A percentile compares a stretch with the other conserved stretches of the same genome.
Conservation (phyloP, 192 early-diverging fungal genomes). For the Allomyces macrogynus region DNA sequence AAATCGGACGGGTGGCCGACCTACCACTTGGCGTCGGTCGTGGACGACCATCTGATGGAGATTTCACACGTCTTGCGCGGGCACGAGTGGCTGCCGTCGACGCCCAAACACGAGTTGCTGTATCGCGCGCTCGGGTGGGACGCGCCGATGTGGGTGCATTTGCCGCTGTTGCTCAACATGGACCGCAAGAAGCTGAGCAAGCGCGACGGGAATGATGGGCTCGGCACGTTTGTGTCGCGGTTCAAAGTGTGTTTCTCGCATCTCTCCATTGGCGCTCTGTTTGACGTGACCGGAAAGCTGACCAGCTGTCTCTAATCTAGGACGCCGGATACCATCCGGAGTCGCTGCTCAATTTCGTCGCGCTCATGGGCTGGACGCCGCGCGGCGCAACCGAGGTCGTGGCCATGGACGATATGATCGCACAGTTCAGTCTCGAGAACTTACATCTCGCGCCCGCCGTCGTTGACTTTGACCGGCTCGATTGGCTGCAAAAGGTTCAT, state of each 20-base stretch:
- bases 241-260: constrained; percentile 23
- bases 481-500: not conserved
- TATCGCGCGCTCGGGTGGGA: constrained; percentile 66
- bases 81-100: constrained; percentile 88
- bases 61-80: constrained; percentile 85
- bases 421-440: not conserved
- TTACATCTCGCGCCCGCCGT: not conserved
- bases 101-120: constrained; percentile 73
- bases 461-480: not conserved
- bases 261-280: not conserved
- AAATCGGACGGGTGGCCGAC: constrained; percentile 86
- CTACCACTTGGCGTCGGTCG: constrained; percentile 87
- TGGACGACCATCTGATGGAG: constrained; percentile 77
- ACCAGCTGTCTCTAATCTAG: constrained; percentile 6
- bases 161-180: constrained; percentile 67
- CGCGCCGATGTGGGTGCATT: constrained; percentile 58
- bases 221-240: constrained; percentile 19
- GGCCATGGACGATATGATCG: constrained; percentile 22
- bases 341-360: constrained; percentile 71
- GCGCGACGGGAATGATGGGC: constrained; percentile 56
- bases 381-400: constrained; percentile 37
- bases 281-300: no score
- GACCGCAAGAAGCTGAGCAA: constrained; percentile 80
- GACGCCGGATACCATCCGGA: constrained; percentile 62
- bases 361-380: constrained; percentile 61